These are phyloP conservation scores for Mariannaea elegans DNA, from an alignment of 2,329 filamentous ascomycete genomes.

Conservation along the genomic window DNA sequence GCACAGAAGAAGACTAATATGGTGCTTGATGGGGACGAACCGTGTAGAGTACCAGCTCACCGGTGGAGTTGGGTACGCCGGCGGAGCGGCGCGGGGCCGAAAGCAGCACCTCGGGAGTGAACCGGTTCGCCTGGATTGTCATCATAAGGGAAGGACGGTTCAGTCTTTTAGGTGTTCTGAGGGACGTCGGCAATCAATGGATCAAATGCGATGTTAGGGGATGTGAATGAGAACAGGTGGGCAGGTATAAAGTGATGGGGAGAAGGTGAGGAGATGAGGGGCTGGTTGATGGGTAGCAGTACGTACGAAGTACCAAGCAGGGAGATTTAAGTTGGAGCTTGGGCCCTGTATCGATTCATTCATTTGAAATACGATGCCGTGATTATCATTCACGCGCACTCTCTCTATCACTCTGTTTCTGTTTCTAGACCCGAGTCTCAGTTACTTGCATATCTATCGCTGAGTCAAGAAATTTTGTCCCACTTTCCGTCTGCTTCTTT, in stretches of 20 bases:
- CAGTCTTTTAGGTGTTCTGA: neutral
- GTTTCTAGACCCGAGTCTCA: no score
- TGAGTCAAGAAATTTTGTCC: no score
- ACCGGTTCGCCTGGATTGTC: constrained; percentile 75
- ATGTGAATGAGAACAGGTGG: neutral
- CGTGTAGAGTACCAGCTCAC: constrained; percentile 71
- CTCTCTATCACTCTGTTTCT: no score
- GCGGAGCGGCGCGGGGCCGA: constrained; percentile 77
- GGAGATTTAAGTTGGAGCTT: no score
- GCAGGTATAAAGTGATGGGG: neutral
- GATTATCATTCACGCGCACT: no score
- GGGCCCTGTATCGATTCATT: no score
- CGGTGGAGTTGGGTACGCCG: constrained; percentile 74
- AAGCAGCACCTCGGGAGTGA: constrained; percentile 81
- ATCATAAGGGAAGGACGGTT: constrained; percentile 53
- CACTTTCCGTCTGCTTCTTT: no score
- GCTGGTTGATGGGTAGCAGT: neutral
- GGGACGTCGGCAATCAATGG: neutral
- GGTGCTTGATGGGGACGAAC: constrained; percentile 47
- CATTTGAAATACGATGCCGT: no score
- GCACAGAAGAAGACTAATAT: constrained; percentile 24
- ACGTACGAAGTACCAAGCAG: neutral
- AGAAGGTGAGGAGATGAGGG: neutral
- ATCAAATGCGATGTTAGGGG: neutral
- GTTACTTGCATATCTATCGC: no score